Evolutionary conservation across 1,139 yeast genomes (phyloP).

Genomic region (Geotrichum restrictum): DNA sequence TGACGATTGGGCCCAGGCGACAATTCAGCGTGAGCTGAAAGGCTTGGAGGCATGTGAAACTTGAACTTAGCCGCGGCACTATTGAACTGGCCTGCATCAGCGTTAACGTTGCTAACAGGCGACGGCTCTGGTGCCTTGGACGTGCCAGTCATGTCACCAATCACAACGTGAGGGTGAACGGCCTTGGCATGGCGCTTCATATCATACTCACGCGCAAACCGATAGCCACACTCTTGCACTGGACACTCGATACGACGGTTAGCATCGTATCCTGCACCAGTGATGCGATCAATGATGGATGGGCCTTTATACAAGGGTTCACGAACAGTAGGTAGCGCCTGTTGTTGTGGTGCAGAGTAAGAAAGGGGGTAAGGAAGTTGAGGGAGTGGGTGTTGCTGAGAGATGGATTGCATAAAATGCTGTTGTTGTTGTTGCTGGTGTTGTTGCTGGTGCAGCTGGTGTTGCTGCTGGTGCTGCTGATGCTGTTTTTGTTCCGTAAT

Average conservation of each 20-base stretch:
- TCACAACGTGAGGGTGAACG: conserved; percentile 25
- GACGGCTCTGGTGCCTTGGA: conserved; percentile 2
- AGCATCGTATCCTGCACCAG: conserved; percentile 39
- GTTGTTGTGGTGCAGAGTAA: conserved; percentile 10
- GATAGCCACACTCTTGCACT: conserved; percentile 35
- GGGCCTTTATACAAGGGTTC: conserved; percentile 21
- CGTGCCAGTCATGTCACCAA: conserved; percentile 17
- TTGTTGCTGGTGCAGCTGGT: conserved; percentile 15
- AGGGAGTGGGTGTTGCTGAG: conserved; percentile 18
- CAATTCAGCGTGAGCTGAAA: conserved; percentile 3
- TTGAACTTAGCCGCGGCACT: conserved; percentile 16
- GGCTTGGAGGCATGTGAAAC: conserved; percentile 14
- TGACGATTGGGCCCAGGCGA: neutral
- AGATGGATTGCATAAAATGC: conserved; percentile 3
- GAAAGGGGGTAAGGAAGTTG: conserved; percentile 16
- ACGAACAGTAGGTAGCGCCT: conserved; percentile 16
- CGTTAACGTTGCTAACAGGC: neutral
- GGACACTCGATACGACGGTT: conserved; percentile 37
- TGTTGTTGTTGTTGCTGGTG: conserved; percentile 14
- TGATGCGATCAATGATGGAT: conserved; percentile 35
- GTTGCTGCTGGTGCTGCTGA: conserved; percentile 18
- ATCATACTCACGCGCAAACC: conserved; percentile 42
- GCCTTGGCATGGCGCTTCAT: conserved; percentile 39
- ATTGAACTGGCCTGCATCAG: conserved; percentile 3
- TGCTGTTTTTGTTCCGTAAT: conserved; percentile 15